Conservation (phyloP, 2,329 filamentous ascomycete genomes). For the Apiospora saccharicola region DNA sequence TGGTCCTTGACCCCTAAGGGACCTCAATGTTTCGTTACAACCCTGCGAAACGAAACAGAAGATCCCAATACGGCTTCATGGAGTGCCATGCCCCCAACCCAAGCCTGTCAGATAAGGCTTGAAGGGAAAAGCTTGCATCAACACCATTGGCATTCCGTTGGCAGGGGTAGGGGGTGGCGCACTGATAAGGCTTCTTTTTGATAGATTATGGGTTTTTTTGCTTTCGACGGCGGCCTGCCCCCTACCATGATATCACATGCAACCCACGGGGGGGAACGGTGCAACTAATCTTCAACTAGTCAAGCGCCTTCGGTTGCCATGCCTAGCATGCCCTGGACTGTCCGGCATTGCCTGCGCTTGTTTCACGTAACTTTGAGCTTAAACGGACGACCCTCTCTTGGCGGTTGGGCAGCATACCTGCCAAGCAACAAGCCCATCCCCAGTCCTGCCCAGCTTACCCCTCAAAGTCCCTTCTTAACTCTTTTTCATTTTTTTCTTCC, state of each 20-base stretch:
- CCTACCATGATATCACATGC: not conserved
- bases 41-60: not conserved
- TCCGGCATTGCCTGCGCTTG: not conserved
- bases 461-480: too few relatives aligned
- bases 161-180: not conserved
- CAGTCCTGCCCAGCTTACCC: not conserved
- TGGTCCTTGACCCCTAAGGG: too few relatives aligned
- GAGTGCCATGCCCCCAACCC: not conserved
- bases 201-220: not conserved
- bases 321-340: not conserved
- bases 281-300: not conserved
- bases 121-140: too few relatives aligned
- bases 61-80: not conserved
- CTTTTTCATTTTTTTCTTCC: not conserved
- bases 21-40: not conserved
- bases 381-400: not conserved
- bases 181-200: too few relatives aligned
- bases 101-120: not conserved
- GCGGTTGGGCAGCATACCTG: not conserved
- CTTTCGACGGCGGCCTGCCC: not conserved
- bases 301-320: not conserved
- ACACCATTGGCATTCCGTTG: not conserved
- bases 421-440: not conserved
- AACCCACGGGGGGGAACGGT: not conserved
- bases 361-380: not conserved